Conservation (phyloP, 306 rosid genomes). For the Quercus agrifolia region DNA sequence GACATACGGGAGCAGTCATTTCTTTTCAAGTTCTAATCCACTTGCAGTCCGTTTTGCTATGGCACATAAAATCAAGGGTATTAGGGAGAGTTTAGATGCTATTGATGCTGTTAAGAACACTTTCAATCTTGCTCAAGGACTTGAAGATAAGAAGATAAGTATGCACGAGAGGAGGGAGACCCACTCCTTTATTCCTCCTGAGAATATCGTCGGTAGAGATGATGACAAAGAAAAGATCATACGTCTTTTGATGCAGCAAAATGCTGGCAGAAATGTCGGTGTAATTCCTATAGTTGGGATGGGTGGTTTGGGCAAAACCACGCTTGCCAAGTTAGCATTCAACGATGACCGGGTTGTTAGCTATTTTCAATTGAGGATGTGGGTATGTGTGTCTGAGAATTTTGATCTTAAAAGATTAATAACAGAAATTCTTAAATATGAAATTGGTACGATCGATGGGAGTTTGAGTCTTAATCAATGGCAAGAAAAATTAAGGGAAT, state of each 20-base stretch:
- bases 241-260: not conserved
- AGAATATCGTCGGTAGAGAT: conserved; percentile 36
- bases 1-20: too few relatives aligned
- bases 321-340: conserved; percentile 19
- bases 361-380: conserved; percentile 8
- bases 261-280: not conserved
- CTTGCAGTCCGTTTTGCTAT: too few relatives aligned
- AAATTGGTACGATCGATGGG: not conserved
- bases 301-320: conserved; percentile 32
- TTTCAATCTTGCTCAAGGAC: not conserved
- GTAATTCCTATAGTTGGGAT: conserved; percentile 27
- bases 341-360: conserved; percentile 9
- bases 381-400: conserved; percentile 22
- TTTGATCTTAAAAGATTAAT: conserved; percentile 8
- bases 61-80: not conserved
- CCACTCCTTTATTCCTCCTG: conserved; percentile 17
- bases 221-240: conserved; percentile 16
- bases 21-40: too few relatives aligned
- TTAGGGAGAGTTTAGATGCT: not conserved
- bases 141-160: not conserved
- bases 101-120: not conserved
- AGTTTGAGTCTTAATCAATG: not conserved
- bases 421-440: conserved; percentile 15
- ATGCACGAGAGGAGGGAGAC: conserved; percentile 2
- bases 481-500: not conserved